Evolutionary conservation across 257 asterid genomes (phyloP), one percentile per base, ranked within the genome.

Genomic region (Capsicum baccatum): DNA sequence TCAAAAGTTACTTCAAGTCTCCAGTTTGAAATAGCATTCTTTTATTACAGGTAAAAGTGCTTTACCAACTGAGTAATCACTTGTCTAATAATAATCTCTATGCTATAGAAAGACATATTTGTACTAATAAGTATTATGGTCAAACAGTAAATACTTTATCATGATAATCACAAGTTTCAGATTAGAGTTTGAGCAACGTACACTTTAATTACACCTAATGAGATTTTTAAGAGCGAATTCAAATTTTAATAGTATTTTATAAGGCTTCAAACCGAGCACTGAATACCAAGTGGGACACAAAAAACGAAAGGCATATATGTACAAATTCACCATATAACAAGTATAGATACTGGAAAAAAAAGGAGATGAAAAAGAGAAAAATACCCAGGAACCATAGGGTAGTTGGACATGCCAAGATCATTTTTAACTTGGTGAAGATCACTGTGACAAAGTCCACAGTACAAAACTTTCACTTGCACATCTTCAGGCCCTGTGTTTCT

Each of bases 361-460:
- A 15, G 5, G 79, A 84, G 79, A 67, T 26, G 10, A 19, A 79
- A 19, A 52, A 85, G 14, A 67, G 6, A 8, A 78, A 78, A 7
- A 3, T 96, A 96, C 99, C 99, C 99, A 2, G 99, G 99, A 86
- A 96, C 99, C 98, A 96, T 92, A 83, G 98, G 98, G 86, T 93
- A 96, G 67, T 91, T 93, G 88, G 98, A 96, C 97, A 91, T 93
- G 92, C 99, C 98, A 47, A 96, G 98, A 57, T 96, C 97, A 87
- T 96, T 96, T 84, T 96, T 96, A 81, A 89, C 19, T 89, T 96
- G 98, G 79, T 96, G 98, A 89, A 96, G 37, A 83, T 96, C 99
- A 4, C 92, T 89, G 83, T 96, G 99, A 86, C 99, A 96, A 83
- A 96, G 84, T 84, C 99, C 99, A 85, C 98, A 96, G 89, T 91